phyloP scores from a whole-genome alignment of 306 rosid genomes.

The Cajanus cajan region DNA sequence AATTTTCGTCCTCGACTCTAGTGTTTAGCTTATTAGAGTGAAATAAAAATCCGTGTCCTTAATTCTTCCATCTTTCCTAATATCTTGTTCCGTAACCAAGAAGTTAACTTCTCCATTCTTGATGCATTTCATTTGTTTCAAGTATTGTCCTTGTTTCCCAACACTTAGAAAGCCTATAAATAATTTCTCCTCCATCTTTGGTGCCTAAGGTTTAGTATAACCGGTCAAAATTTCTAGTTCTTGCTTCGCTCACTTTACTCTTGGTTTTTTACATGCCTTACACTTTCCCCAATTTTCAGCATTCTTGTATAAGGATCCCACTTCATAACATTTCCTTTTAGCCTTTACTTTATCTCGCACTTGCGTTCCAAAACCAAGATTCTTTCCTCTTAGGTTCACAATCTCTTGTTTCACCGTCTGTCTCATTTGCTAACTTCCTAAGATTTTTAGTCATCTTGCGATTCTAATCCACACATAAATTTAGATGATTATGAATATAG shows the following conservation, averaged over 20 bases:
- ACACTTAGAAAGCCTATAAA: background rate
- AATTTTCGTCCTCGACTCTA: background rate
- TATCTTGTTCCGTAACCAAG: background rate
- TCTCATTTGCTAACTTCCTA: background rate
- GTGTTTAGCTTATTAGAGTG: background rate
- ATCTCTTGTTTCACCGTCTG: background rate
- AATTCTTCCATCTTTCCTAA: background rate
- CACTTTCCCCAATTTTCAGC: background rate
- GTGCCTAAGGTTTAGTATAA: background rate
- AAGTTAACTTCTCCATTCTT: background rate
- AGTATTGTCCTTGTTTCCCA: background rate
- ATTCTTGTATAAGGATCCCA: background rate
- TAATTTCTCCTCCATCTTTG: background rate
- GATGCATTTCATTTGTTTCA: background rate
- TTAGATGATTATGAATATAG: background rate
- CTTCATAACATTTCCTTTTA: background rate
- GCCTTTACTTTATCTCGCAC: background rate
- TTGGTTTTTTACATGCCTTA: background rate
- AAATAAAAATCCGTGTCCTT: background rate
- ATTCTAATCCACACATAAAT: background rate
- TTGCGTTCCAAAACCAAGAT: background rate
- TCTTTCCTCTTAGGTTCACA: background rate
- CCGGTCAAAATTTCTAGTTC: background rate
- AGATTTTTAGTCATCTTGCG: background rate
- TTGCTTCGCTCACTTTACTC: background rate